Evolutionary conservation across 2,329 filamentous ascomycete species (phyloP).

Genomic region (Aspergillus eucalypticola): DNA sequence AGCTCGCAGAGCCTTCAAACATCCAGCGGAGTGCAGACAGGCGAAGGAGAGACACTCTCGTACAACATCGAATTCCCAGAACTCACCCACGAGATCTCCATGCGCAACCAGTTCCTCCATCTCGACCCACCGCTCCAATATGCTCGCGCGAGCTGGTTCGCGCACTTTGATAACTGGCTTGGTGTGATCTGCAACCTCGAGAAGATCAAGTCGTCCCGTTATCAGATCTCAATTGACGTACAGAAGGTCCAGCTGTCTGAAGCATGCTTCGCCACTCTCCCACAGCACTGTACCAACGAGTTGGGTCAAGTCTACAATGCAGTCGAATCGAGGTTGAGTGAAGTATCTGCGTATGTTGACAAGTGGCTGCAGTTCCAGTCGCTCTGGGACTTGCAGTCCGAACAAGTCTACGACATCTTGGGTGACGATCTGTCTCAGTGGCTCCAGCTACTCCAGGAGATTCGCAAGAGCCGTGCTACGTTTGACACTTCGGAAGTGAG

Average conservation of each 20-base stretch:
- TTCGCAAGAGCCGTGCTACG: slow-evolving; percentile 89
- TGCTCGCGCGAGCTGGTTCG: slow-evolving; percentile 89
- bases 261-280: slow-evolving; percentile 77
- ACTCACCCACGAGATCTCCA: slow-evolving; percentile 87
- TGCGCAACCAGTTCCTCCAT: slow-evolving; percentile 97
- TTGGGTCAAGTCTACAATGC: slow-evolving; percentile 78
- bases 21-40: slow-evolving; percentile 22
- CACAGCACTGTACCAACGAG: slow-evolving; percentile 76
- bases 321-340: slow-evolving; percentile 77
- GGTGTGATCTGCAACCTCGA: slow-evolving; percentile 88
- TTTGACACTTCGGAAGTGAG: slow-evolving; percentile 97
- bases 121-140: slow-evolving; percentile 91
- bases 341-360: slow-evolving; percentile 84
- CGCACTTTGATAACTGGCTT: slow-evolving; percentile 90
- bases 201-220: slow-evolving; percentile 91
- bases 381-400: slow-evolving; percentile 94
- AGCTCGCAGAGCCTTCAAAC: slow-evolving; percentile 29
- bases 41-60: slow-evolving; percentile 31
- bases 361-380: slow-evolving; percentile 99
- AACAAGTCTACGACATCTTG: slow-evolving; percentile 89
- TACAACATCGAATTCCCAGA: slow-evolving; percentile 46
- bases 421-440: slow-evolving; percentile 89
- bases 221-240: slow-evolving; percentile 76
- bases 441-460: slow-evolving; percentile 95
- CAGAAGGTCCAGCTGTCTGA: slow-evolving; percentile 42